Evolutionary conservation across 371 early-diverging fungal genomes (phyloP), one percentile per base, ranked within the genome.

Genomic region (Mortierella sp.): DNA sequence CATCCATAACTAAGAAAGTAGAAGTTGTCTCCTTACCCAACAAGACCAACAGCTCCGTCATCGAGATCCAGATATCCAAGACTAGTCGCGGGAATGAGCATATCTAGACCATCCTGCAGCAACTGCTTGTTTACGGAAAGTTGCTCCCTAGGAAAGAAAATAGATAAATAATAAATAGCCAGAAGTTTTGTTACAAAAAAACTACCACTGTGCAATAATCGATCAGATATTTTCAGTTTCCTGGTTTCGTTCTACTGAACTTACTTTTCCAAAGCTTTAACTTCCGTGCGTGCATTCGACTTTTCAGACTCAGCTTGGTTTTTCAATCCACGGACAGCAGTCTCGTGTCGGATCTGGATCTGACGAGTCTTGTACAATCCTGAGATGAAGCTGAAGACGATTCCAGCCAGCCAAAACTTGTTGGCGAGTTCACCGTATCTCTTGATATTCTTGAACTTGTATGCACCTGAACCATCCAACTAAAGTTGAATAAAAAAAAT

Each of bases 1-100:
- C n/a, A n/a, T n/a, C n/a, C n/a, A n/a, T n/a, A n/a, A n/a, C n/a
- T n/a, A n/a, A n/a, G n/a, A n/a, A n/a, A n/a, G n/a, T n/a, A n/a
- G n/a, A n/a, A n/a, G n/a, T 7, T 8, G 23, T 37, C 28, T n/a
- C 15, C 70, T 86, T 82, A 84, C 83, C 90, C 90, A 60, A 85
- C 82, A 49, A 90, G 73, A 50, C 91, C 91, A 49, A 91, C 84
- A 50, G 86, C 68, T 52, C 91, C 91, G 49, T 89, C 88, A 66
- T 86, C 85, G 26, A 83, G 80, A 28, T 68, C 49, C 30, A 88
- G 39, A 56, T 81, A 87, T n/a, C 81, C 84, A 34, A 90, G 72
- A n/a, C 82, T 76, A 37, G 84, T 72, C 30, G 82, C 70, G 8
- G 91, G 91, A 52, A 91, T 85, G 21, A 86, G 70, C 19, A 84